A percentile compares a stretch with the other conserved stretches of the same genome.
Evolutionary conservation across 2,329 filamentous ascomycete genomes (phyloP).

Genomic region (Lecanosticta acicola): DNA sequence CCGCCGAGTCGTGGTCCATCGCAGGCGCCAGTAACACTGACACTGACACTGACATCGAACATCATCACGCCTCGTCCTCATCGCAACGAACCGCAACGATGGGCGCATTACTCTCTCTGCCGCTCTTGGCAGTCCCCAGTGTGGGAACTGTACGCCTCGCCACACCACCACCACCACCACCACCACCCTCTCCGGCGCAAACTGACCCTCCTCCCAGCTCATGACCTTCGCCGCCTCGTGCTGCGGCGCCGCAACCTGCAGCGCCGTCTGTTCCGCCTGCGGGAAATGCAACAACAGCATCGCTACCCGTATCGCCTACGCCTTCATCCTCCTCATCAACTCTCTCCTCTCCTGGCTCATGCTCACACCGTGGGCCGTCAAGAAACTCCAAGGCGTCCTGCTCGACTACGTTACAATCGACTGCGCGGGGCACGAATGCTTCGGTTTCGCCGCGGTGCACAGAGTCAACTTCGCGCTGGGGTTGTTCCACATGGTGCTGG

Average conservation of each 20-base stretch:
- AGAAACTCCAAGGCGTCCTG: slow-evolving; percentile 86
- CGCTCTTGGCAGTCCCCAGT: slow-evolving; percentile 82
- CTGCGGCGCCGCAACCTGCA: slow-evolving; percentile 94
- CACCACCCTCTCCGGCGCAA: slow-evolving; percentile 9
- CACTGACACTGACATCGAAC: no score
- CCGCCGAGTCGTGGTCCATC: not conserved
- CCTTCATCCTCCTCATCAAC: slow-evolving; percentile 89
- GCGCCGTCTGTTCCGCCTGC: slow-evolving; percentile 89
- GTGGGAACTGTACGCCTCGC: slow-evolving; percentile 66
- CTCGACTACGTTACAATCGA: slow-evolving; percentile 95
- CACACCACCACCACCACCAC: no score
- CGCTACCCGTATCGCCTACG: slow-evolving; percentile 80
- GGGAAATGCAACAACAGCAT: slow-evolving; percentile 97
- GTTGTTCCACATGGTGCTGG: slow-evolving; percentile 84
- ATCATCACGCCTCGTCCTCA: not conserved
- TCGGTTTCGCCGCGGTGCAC: slow-evolving; percentile 94
- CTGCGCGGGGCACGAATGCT: slow-evolving; percentile 77
- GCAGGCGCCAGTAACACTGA: no score
- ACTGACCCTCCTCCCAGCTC: slow-evolving; percentile 47
- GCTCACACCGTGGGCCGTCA: slow-evolving; percentile 97
- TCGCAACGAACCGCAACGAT: slow-evolving; percentile 45
- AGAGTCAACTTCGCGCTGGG: slow-evolving; percentile 97
- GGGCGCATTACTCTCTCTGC: slow-evolving; percentile 87
- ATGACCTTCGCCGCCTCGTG: slow-evolving; percentile 79
- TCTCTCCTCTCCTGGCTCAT: slow-evolving; percentile 98